These are phyloP conservation scores for Colletotrichum liaoningense DNA, from an alignment of 2,329 filamentous ascomycete species.

Conservation along the genomic window DNA sequence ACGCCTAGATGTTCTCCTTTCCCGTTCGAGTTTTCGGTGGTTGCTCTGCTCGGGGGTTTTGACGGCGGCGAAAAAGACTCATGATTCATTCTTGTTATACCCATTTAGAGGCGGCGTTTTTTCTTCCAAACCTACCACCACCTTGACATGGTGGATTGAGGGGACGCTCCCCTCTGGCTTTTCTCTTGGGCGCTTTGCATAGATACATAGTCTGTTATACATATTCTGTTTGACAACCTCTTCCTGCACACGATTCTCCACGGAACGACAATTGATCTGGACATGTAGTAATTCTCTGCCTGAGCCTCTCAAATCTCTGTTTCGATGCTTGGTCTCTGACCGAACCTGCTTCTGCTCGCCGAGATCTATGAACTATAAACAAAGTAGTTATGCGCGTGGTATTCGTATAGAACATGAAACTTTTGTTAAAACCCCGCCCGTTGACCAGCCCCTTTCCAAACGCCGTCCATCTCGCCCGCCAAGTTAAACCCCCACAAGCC, in stretches of 20 bases:
- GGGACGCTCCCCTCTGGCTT: neutral
- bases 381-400: slow-evolving; percentile 8
- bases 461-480: neutral
- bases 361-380: neutral
- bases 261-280: neutral
- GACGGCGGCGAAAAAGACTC: slow-evolving; percentile 6
- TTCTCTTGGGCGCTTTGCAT: neutral
- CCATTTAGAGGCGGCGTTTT: slow-evolving; percentile 29
- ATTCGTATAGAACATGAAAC: slow-evolving; percentile 18
- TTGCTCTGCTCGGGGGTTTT: neutral
- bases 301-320: neutral
- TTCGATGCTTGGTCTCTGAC: neutral
- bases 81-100: slow-evolving; percentile 33
- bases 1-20: neutral
- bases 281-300: too few species aligned
- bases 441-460: neutral
- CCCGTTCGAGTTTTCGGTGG: too few species aligned
- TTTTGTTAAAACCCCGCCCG: neutral
- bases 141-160: neutral
- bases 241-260: neutral
- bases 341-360: neutral
- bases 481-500: neutral
- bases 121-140: neutral
- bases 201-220: neutral
- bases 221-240: neutral